phyloP scores from a whole-genome alignment of 1,139 yeast species.

The Blastobotrys proliferans region DNA sequence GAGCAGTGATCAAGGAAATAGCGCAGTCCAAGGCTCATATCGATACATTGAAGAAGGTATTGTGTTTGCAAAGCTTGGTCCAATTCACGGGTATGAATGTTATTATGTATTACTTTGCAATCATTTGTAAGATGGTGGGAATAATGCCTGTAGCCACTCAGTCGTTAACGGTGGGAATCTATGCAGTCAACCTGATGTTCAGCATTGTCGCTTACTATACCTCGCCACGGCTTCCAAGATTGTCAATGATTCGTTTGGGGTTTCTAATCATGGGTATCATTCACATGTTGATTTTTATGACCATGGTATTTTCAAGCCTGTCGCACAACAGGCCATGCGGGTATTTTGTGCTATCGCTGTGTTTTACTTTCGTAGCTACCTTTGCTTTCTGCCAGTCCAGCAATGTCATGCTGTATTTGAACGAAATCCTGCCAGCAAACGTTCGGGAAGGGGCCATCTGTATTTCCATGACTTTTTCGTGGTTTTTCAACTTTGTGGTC shows the following conservation, averaged over 20 bases:
- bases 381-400: constrained; percentile 43
- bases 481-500: constrained; percentile 44
- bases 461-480: constrained; percentile 50
- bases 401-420: constrained; percentile 44
- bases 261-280: constrained; percentile 39
- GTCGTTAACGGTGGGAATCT: constrained; percentile 25
- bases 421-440: constrained; percentile 49
- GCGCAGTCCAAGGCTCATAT: no score
- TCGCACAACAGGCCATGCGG: constrained; percentile 32
- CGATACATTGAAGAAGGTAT: no score
- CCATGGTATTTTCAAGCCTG: constrained; percentile 18
- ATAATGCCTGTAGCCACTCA: constrained; percentile 15
- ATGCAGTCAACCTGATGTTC: constrained; percentile 29
- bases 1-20: no score
- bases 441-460: constrained; percentile 48
- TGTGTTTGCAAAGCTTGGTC: no score
- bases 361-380: constrained; percentile 45
- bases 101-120: constrained; percentile 37
- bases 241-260: constrained; percentile 22
- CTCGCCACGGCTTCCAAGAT: constrained; percentile 43
- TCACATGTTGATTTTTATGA: constrained; percentile 36
- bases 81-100: constrained; percentile 68
- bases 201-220: constrained; percentile 42
- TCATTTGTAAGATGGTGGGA: constrained; percentile 23
- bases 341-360: constrained; percentile 41